phyloP scores from a whole-genome alignment of 2,329 filamentous ascomycete genomes.

The Sporothrix schenckii region DNA sequence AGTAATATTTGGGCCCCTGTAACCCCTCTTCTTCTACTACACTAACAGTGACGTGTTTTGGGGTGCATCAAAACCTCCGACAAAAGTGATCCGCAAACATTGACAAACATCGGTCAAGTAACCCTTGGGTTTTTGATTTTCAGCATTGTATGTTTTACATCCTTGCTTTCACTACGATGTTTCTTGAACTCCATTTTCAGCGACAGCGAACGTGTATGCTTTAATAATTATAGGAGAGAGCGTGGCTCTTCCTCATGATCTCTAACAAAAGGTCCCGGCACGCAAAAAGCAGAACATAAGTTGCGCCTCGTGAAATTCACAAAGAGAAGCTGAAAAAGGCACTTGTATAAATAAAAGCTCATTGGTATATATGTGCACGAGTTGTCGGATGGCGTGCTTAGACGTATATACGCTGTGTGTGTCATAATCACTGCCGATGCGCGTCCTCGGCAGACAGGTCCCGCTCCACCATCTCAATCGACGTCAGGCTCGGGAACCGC shows the following conservation, averaged over 20 bases:
- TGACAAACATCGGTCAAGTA: neutral
- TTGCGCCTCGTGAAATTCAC: neutral
- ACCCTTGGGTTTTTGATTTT: no score
- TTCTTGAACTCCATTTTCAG: neutral
- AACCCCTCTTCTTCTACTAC: neutral
- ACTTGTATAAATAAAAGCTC: slow-evolving; percentile 5
- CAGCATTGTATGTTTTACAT: neutral
- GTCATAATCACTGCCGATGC: neutral
- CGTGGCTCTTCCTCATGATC: neutral
- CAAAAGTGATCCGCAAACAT: neutral
- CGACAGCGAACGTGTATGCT: neutral
- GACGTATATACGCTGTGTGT: neutral
- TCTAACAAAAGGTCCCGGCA: neutral
- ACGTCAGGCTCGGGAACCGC: slow-evolving; percentile 80
- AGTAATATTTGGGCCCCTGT: neutral
- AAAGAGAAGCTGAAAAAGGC: neutral
- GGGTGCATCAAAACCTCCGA: neutral
- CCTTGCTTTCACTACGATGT: no score
- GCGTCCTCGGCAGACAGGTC: slow-evolving; percentile 51
- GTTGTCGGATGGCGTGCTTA: neutral
- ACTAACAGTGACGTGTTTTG: slow-evolving; percentile 20
- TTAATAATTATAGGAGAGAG: neutral
- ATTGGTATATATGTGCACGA: slow-evolving; percentile 21
- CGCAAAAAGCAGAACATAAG: neutral
- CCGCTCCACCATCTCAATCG: slow-evolving; percentile 86